phyloP scores from a whole-genome alignment of 768 basidiomycete genomes.

The Lactifluus subvellereus region DNA sequence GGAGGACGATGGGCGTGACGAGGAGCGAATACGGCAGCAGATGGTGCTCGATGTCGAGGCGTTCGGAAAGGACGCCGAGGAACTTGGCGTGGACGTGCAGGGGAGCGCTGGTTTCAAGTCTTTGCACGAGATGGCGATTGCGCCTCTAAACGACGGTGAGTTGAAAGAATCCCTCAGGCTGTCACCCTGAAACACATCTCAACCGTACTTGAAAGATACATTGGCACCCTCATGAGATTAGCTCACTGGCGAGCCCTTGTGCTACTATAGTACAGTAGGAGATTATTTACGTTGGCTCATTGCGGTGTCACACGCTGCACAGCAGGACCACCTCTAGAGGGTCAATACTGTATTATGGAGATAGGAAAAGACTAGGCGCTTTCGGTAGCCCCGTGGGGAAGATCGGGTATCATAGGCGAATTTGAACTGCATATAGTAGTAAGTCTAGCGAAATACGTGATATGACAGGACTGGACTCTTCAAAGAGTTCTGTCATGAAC shows the following conservation, averaged over 20 bases:
- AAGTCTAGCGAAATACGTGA: too few species aligned
- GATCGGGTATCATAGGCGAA: too few species aligned
- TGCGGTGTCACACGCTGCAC: too few species aligned
- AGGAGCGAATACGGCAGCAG: slow-evolving; percentile 81
- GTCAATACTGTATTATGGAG: too few species aligned
- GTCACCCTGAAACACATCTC: neutral
- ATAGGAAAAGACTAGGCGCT: too few species aligned
- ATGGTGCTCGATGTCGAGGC: slow-evolving; percentile 85
- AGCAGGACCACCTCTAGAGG: too few species aligned
- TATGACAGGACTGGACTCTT: too few species aligned
- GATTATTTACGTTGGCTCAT: too few species aligned
- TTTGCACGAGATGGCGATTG: slow-evolving; percentile 57
- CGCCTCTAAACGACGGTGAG: slow-evolving; percentile 33
- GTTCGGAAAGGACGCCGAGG: slow-evolving; percentile 70
- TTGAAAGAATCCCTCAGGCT: neutral
- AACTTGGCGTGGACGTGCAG: slow-evolving; percentile 59
- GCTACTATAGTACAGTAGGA: too few species aligned
- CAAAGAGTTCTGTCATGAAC: too few species aligned
- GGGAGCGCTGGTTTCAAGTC: slow-evolving; percentile 46
- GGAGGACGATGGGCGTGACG: slow-evolving; percentile 73
- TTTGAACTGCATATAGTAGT: too few species aligned
- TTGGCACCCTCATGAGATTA: neutral
- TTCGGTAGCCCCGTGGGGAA: too few species aligned
- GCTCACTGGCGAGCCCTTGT: neutral
- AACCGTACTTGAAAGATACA: neutral